Evolutionary conservation across 305 asterid genomes (phyloP), one percentile per base, ranked within the genome.

Genomic region (Rubia peregrina): DNA sequence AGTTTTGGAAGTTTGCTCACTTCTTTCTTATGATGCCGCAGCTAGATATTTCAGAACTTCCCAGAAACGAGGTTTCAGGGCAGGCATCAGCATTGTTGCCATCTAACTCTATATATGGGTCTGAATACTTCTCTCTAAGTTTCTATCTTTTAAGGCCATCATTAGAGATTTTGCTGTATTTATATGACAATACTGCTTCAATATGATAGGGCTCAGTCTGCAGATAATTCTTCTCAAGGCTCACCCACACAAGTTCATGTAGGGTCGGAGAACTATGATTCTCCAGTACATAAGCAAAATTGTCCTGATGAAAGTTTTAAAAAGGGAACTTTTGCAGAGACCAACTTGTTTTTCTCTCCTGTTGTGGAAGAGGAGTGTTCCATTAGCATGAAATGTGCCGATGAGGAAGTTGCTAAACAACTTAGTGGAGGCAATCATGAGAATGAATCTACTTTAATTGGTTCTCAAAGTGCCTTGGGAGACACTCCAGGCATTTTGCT

Each of bases 21-120:
- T 30, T 13, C 41, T 41, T 76, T 80, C 61, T 77, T 68, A 67
- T 78, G 68, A 67, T 83, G 48, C 69, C 80, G 81, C 83, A 94
- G 98, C 85, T 94, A 72, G 93, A 89, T 85, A 78, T 94, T 84
- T 84, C 92, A 21, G 88, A 81, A 68, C 79, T 91, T 69, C 80
- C 94, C 64, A 91, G 99, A 41, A 83, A 91, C 78, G 80, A 77
- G 83, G 85, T 91, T 75, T 94, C 99, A 42, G 99, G 98, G 55
- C 99, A 94, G 78, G 83, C 78, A 61, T 75, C 89, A 62, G 88
- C 89, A 68, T 65, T 77, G 4, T 82, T 83, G 73, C 85, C 88
- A 75, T 76, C 75, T 80, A 75, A 73, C 79, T 79, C 82, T 72
- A 67, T 71, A 78, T 75, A 74, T 67, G 82, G 91, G 99, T 89